These are phyloP conservation scores for Trichoderma reesei DNA, from an alignment of 495 filamentous ascomycete species.

Conservation along the genomic window DNA sequence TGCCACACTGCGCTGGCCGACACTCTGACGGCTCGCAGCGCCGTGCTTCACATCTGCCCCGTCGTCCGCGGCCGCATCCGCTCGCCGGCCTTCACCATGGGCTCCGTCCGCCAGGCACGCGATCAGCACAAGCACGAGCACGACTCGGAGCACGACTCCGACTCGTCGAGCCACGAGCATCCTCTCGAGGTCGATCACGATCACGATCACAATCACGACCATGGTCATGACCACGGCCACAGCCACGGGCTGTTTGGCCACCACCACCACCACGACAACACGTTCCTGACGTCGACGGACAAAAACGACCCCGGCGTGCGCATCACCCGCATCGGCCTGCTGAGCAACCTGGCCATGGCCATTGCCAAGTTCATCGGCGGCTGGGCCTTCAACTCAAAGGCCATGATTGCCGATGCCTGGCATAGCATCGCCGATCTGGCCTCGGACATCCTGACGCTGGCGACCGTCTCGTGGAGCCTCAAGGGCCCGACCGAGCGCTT, in stretches of 20 bases:
- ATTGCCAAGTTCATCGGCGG: conserved; percentile 85
- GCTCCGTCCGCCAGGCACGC: conserved; percentile 10
- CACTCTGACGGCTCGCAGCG: neutral
- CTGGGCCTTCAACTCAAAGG: conserved; percentile 87
- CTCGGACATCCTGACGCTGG: conserved; percentile 85
- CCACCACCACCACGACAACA: conserved; percentile 78
- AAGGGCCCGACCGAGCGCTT: conserved; percentile 72
- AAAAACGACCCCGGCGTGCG: conserved; percentile 89
- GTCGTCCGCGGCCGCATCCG: conserved; percentile 14
- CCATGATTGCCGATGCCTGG: conserved; percentile 88
- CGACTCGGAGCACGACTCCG: conserved; percentile 21
- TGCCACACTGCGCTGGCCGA: neutral
- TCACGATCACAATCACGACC: conserved; percentile 10
- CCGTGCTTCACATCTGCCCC: conserved; percentile 9
- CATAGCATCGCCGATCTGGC: conserved; percentile 92
- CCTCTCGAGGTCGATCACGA: neutral
- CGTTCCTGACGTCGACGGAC: conserved; percentile 78
- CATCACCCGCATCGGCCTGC: conserved; percentile 86
- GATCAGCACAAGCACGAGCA: conserved; percentile 9
- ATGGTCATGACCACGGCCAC: conserved; percentile 34
- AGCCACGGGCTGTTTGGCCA: conserved; percentile 45
- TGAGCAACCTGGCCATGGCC: conserved; percentile 90
- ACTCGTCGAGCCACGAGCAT: conserved; percentile 1
- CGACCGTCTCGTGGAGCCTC: conserved; percentile 84
- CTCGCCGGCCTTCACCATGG: conserved; percentile 17